These are phyloP conservation scores for Trichoderma hamatum DNA, from an alignment of 2,329 filamentous ascomycete species.

Conservation along the genomic window DNA sequence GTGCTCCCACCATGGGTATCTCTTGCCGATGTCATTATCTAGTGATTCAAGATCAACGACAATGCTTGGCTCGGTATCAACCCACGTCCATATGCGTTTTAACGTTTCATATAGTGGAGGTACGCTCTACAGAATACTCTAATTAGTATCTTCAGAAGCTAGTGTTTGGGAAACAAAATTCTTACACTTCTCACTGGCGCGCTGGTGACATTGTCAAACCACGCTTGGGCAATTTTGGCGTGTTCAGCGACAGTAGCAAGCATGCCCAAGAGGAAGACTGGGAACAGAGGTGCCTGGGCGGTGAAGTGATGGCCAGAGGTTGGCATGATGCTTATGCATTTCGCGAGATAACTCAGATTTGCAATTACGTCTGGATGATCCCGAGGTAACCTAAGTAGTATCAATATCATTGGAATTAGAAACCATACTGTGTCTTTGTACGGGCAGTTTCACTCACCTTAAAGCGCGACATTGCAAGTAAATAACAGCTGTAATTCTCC, in stretches of 20 bases:
- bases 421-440: neutral
- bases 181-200: conserved; percentile 47
- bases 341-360: conserved; percentile 40
- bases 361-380: conserved; percentile 42
- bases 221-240: conserved; percentile 36
- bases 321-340: conserved; percentile 46
- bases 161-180: conserved; percentile 3
- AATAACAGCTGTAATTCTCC: conserved; percentile 45
- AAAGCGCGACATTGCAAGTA: conserved; percentile 46
- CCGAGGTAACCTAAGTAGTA: conserved; percentile 41
- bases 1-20: conserved; percentile 47
- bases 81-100: conserved; percentile 42
- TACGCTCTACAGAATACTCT: conserved; percentile 40
- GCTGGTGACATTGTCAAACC: conserved; percentile 44
- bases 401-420: neutral
- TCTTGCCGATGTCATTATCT: conserved; percentile 35
- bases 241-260: conserved; percentile 39
- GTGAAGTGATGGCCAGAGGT: conserved; percentile 47
- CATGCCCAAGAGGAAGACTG: conserved; percentile 47
- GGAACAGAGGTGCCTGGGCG: conserved; percentile 47
- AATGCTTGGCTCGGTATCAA: conserved; percentile 36
- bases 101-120: conserved; percentile 44
- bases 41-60: conserved; percentile 27
- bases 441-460: conserved; percentile 34
- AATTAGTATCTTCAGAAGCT: neutral